A percentile compares a stretch with the other conserved stretches of the same genome.
Conservation (phyloP, 2,329 filamentous ascomycete species). For the Uncinocarpus reesii region DNA sequence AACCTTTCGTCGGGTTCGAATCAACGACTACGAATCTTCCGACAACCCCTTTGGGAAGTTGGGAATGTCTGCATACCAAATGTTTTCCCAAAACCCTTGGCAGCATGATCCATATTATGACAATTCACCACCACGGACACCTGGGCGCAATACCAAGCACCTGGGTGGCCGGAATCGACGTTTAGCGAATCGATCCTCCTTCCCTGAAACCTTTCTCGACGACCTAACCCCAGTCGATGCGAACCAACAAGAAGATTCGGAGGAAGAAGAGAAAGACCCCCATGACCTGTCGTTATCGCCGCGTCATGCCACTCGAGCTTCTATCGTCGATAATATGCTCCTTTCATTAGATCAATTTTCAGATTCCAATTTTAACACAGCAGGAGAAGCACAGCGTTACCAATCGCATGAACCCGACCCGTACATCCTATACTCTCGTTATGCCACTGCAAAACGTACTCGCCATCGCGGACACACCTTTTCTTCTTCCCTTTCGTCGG, state of each 20-base stretch:
- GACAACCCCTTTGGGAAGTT: neutral
- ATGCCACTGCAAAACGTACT: constrained; percentile 24
- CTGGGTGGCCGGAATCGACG: constrained; percentile 17
- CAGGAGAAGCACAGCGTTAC: constrained; percentile 22
- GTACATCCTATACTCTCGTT: constrained; percentile 25
- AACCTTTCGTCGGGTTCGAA: neutral
- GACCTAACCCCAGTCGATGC: constrained; percentile 27
- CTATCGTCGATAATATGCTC: constrained; percentile 91
- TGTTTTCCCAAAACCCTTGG: constrained; percentile 10
- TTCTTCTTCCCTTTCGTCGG: constrained; percentile 50
- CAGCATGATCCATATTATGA: constrained; percentile 18
- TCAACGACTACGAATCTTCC: neutral
- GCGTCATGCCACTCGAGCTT: constrained; percentile 69
- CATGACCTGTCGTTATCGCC: constrained; percentile 18
- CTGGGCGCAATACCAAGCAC: constrained; percentile 29
- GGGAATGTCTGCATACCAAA: constrained; percentile 8
- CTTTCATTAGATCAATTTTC: constrained; percentile 76
- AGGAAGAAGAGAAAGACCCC: constrained; percentile 32
- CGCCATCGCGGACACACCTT: constrained; percentile 50
- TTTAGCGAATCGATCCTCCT: constrained; percentile 22
- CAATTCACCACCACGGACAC: constrained; percentile 33
- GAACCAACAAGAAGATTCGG: constrained; percentile 24
- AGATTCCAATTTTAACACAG: constrained; percentile 6
- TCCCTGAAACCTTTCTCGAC: constrained; percentile 35
- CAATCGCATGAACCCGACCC: constrained; percentile 33